These are phyloP conservation scores for Crataegus laevigata DNA, from an alignment of 306 rosid genomes.

Conservation along the genomic window DNA sequence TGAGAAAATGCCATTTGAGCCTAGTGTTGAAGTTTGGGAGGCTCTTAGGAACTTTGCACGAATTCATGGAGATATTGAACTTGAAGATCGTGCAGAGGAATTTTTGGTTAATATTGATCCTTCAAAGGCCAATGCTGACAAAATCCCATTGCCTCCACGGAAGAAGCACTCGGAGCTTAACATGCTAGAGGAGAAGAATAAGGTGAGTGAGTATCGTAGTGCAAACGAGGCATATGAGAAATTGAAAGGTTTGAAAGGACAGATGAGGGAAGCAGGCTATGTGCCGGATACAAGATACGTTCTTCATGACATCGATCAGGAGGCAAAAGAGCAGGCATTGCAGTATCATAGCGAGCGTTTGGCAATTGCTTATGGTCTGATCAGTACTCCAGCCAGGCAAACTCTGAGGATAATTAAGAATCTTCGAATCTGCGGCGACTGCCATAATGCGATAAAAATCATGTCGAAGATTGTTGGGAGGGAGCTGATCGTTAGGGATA, in stretches of 20 bases:
- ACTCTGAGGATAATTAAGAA: conserved; percentile 94
- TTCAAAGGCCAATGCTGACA: conserved; percentile 26
- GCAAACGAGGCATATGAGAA: conserved; percentile 33
- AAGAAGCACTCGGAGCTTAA: conserved; percentile 49
- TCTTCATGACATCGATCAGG: conserved; percentile 87
- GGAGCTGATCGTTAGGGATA: conserved; percentile 89
- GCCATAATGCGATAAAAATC: conserved; percentile 86
- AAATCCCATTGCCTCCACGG: conserved; percentile 40
- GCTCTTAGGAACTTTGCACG: conserved; percentile 39
- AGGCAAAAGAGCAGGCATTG: conserved; percentile 86
- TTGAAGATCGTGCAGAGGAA: conserved; percentile 58
- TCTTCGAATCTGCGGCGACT: conserved; percentile 89
- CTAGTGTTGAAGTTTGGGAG: conserved; percentile 40
- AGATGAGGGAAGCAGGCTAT: conserved; percentile 82
- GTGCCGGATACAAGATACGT: conserved; percentile 93
- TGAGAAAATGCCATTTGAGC: conserved; percentile 48
- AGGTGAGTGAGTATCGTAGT: conserved; percentile 42
- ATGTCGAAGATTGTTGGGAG: conserved; percentile 90
- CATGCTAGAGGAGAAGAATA: conserved; percentile 78
- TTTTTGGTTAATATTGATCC: conserved; percentile 40
- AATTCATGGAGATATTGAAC: conserved; percentile 75
- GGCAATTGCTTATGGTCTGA: conserved; percentile 92
- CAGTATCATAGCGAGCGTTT: conserved; percentile 86
- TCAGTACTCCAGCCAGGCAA: conserved; percentile 91
- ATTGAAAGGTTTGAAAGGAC: conserved; percentile 66